Evolutionary conservation across 345 rosid genomes (phyloP).

Genomic region (Ceriops tagal): DNA sequence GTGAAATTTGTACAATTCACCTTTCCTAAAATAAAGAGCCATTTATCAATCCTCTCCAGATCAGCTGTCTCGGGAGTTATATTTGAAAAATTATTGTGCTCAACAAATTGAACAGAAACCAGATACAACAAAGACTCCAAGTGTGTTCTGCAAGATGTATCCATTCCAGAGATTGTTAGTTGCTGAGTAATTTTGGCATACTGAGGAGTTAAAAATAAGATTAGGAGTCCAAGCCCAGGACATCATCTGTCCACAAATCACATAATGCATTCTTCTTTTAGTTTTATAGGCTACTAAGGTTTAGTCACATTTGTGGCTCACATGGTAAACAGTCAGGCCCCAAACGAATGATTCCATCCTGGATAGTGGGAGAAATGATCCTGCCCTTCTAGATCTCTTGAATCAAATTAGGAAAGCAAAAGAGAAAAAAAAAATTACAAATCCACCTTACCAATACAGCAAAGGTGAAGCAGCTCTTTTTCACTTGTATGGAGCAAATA

Average conservation of each 20-base stretch:
- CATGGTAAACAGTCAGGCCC: too few relatives aligned
- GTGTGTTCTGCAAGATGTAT: constrained; percentile 5
- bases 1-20: constrained; percentile 4
- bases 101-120: not conserved
- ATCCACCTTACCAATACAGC: not conserved
- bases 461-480: not conserved
- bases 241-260: too few relatives aligned
- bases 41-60: not conserved
- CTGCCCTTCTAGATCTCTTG: too few relatives aligned
- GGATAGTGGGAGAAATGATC: too few relatives aligned
- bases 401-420: too few relatives aligned
- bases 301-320: too few relatives aligned
- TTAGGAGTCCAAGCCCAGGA: too few relatives aligned
- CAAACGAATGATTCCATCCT: too few relatives aligned
- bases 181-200: not conserved
- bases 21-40: not conserved
- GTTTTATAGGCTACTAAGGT: too few relatives aligned
- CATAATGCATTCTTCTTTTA: too few relatives aligned
- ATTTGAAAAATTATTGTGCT: not conserved
- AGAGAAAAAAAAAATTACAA: not conserved
- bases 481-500: constrained; percentile 82
- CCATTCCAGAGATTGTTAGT: not conserved
- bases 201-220: too few relatives aligned
- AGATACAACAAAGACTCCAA: constrained; percentile 2
- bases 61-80: constrained; percentile 1